Percentiles rank a stretch among this genome's conserved stretches.
These are phyloP conservation scores for Protomyces pachydermus DNA, from an alignment of 1,139 yeast genomes.

Conservation along the genomic window DNA sequence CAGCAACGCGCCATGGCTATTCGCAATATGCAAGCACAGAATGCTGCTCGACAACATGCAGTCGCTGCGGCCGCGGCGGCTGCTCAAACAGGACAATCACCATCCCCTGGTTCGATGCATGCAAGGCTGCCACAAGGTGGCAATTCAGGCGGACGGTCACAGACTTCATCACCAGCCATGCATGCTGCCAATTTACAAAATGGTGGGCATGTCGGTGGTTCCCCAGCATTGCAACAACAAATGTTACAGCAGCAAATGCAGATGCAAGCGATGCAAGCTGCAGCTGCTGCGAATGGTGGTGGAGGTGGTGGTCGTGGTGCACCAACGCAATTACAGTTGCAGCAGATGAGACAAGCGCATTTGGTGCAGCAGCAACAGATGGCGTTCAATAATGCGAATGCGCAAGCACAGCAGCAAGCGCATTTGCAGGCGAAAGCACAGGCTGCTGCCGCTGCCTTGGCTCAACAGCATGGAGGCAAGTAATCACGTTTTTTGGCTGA, in stretches of 20 bases:
- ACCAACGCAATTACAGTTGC: constrained; percentile 23
- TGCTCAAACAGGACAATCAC: not conserved
- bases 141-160: not conserved
- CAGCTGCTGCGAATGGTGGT: not conserved
- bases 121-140: not conserved
- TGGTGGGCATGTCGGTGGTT: not conserved
- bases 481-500: not conserved
- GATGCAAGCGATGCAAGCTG: constrained; percentile 3
- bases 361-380: constrained; percentile 24
- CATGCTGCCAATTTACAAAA: not conserved
- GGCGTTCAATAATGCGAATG: not conserved
- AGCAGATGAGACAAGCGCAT: constrained; percentile 24
- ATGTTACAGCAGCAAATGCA: constrained; percentile 19
- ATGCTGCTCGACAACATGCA: constrained; percentile 10
- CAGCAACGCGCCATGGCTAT: constrained; percentile 24
- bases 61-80: not conserved
- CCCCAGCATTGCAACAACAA: constrained; percentile 9
- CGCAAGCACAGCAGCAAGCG: not conserved
- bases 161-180: constrained; percentile 1
- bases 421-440: not conserved
- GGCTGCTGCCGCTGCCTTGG: not conserved
- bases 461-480: not conserved
- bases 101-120: not conserved
- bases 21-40: constrained; percentile 12
- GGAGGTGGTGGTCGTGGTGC: not conserved